These are phyloP conservation scores for Saturnispora serradocipensis DNA, from an alignment of 805 yeast genomes.

Conservation along the genomic window DNA sequence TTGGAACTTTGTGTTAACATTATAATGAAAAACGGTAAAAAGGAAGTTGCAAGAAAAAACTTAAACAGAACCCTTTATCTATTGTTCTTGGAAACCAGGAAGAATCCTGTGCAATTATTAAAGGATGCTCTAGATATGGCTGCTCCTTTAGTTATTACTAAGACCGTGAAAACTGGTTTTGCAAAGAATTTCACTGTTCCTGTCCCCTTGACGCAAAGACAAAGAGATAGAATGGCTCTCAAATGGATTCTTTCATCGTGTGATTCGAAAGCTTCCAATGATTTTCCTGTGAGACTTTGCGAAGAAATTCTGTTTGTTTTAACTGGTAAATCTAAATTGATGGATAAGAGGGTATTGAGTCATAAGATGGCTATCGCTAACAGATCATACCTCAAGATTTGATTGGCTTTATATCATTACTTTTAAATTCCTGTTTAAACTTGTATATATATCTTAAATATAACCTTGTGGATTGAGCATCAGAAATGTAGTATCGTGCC, in stretches of 20 bases:
- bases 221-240: constrained; percentile 81
- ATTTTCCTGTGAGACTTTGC: constrained; percentile 78
- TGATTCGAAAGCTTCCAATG: constrained; percentile 66
- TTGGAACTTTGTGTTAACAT: constrained; percentile 72
- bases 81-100: constrained; percentile 59
- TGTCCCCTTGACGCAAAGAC: constrained; percentile 70
- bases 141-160: constrained; percentile 77
- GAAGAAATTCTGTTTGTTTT: constrained; percentile 78
- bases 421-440: not conserved
- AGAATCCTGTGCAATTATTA: constrained; percentile 72
- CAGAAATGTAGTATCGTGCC: not conserved
- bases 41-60: constrained; percentile 64
- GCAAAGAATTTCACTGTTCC: constrained; percentile 82
- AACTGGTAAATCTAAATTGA: constrained; percentile 73
- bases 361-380: constrained; percentile 84
- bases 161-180: constrained; percentile 70
- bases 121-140: constrained; percentile 67
- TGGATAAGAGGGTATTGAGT: constrained; percentile 71
- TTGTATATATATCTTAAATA: constrained; percentile 2
- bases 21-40: constrained; percentile 89
- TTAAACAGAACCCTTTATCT: constrained; percentile 74
- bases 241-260: constrained; percentile 85
- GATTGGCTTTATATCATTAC: not conserved
- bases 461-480: not conserved
- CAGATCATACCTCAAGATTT: constrained; percentile 50